phyloP scores from a whole-genome alignment of 2,329 filamentous ascomycete species.

The Pseudocercospora macadamiae region DNA sequence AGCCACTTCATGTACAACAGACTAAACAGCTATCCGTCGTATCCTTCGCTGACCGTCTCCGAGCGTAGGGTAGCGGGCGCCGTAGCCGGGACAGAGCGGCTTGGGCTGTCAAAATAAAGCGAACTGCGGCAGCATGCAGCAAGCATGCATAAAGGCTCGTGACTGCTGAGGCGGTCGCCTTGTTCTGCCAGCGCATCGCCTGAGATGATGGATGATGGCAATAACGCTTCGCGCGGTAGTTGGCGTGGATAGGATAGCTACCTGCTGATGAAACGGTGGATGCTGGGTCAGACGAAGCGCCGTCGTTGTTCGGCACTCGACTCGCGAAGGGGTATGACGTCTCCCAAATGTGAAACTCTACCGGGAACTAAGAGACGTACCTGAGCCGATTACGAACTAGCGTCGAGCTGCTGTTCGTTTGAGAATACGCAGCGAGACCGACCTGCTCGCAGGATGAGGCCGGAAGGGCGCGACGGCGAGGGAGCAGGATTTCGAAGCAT shows the following conservation, averaged over 20 bases:
- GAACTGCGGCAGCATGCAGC: background rate
- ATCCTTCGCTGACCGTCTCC: background rate
- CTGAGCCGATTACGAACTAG: conserved; percentile 1
- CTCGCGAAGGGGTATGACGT: background rate
- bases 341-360: background rate
- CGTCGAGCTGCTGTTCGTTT: conserved; percentile 2
- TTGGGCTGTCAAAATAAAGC: conserved; percentile 4
- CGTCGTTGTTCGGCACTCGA: background rate
- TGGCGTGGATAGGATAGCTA: background rate
- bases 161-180: background rate
- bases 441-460: background rate
- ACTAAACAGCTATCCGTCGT: background rate
- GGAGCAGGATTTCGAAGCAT: background rate
- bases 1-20: background rate
- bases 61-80: background rate
- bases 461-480: no score
- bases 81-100: conserved; percentile 4
- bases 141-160: conserved; percentile 5
- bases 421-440: background rate
- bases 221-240: background rate
- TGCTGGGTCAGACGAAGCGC: no score
- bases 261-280: background rate
- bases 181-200: background rate
- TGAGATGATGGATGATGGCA: background rate
- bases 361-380: no score